Base-by-base conservation (phyloP, 805 yeast genomes). In the Millerozyma miso region DNA sequence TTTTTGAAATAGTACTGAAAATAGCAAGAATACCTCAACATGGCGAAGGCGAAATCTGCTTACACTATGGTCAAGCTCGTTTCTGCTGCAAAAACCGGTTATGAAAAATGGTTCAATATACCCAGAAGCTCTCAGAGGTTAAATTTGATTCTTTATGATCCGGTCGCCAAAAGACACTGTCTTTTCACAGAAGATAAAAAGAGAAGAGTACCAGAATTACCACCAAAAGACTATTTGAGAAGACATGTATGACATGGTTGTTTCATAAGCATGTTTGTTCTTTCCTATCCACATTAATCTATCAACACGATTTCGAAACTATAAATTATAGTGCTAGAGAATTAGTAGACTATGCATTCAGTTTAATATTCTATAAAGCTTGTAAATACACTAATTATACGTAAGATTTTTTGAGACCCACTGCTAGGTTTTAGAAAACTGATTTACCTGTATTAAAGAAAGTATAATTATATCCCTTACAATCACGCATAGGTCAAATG, bases 31-130 rank as follows among this genome's bases (percentile, higher is more conserved):
- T 2, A 20, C 13, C 14, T 10, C 36, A 40, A 47, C 36, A 46
- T 61, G 66, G 65, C 66, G n/a, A 59, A 85, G 63, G 81, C 84
- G 36, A 87, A 87, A 66, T 75, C 86, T 19, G 81, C 89, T 57
- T 81, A 81, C 52, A 85, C 95, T 3, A 81, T 90, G 58, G 84
- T 91, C 44, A 88, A 88, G 63, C 76, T 91, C 49, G 71, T 90
- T 2, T 91, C 98, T 1, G 76, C 93, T 2, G 98, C 97, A 14
- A 79, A 84, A 53, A 90, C 98, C 1, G 98, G 98, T 1, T 87
- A 75, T 64, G 80, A 81, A 60, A 81, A 95, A 59, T 83, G 89
- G 60, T 79, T 89, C 51, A 72, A 81, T 40, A 79, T 90, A 37
- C 93, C 89, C 39, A 83, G 97, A 70, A 81, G 86, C 41, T 81